These are phyloP conservation scores for Aspergillus tubingensis DNA, from an alignment of 2,329 filamentous ascomycete species.

Conservation along the genomic window DNA sequence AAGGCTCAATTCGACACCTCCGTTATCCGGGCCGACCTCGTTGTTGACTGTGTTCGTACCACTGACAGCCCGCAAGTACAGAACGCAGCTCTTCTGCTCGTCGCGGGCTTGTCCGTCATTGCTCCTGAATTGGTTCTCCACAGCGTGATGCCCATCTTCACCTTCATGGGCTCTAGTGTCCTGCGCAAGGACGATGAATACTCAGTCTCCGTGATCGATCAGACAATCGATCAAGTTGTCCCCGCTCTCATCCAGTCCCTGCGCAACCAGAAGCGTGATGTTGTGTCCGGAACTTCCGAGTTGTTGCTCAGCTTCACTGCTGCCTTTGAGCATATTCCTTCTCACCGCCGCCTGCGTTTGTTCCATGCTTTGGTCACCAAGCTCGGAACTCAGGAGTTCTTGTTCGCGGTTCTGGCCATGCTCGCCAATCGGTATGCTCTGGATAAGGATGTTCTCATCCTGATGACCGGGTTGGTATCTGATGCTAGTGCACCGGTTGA, in stretches of 20 bases:
- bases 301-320: constrained; percentile 94
- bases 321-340: constrained; percentile 93
- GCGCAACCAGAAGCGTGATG: constrained; percentile 73
- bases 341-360: constrained; percentile 76
- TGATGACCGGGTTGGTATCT: constrained; percentile 72
- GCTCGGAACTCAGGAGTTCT: constrained; percentile 79
- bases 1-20: constrained; percentile 69
- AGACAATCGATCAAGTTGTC: constrained; percentile 89
- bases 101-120: constrained; percentile 81
- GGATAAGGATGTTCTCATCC: constrained; percentile 72
- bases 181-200: constrained; percentile 94
- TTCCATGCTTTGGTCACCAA: constrained; percentile 85
- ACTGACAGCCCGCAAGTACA: constrained; percentile 92
- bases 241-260: constrained; percentile 87
- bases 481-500: constrained; percentile 75
- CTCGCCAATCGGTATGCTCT: constrained; percentile 84
- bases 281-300: constrained; percentile 79
- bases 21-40: constrained; percentile 80
- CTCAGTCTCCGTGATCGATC: constrained; percentile 92
- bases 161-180: constrained; percentile 92
- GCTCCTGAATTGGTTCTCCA: constrained; percentile 90
- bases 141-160: constrained; percentile 99
- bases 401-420: constrained; percentile 85
- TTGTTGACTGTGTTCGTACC: constrained; percentile 91
- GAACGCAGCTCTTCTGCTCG: constrained; percentile 82